phyloP scores from a whole-genome alignment of 1,284 basidiomycete species.

The Meira miltonrushii region DNA sequence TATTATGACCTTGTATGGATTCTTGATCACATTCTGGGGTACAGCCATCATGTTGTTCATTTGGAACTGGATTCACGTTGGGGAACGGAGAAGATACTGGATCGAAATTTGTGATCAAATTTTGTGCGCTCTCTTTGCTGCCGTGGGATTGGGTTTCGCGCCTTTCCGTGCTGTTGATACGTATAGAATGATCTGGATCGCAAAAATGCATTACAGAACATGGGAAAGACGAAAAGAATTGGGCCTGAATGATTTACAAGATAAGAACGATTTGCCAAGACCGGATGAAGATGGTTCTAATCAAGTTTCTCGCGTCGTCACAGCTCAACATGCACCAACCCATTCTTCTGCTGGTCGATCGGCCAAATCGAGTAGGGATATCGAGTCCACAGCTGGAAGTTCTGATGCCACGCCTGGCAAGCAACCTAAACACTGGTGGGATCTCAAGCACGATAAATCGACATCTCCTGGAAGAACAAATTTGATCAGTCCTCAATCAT shows the following conservation, averaged over 20 bases:
- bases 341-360: neutral
- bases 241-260: slow-evolving; percentile 34
- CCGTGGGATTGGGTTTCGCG: slow-evolving; percentile 46
- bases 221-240: slow-evolving; percentile 35
- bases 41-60: slow-evolving; percentile 45
- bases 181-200: slow-evolving; percentile 48
- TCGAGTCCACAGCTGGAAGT: neutral
- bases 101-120: slow-evolving; percentile 51
- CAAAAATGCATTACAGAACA: slow-evolving; percentile 44
- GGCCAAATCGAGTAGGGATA: too few species aligned
- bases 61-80: slow-evolving; percentile 35
- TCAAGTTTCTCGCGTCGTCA: neutral
- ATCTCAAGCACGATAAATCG: neutral
- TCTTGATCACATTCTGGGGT: slow-evolving; percentile 45
- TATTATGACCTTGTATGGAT: slow-evolving; percentile 44
- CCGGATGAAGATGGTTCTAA: slow-evolving; percentile 7
- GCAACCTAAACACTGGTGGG: neutral
- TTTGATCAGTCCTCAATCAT: neutral
- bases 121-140: slow-evolving; percentile 45
- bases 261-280: slow-evolving; percentile 44
- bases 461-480: neutral
- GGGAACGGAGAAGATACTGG: slow-evolving; percentile 35
- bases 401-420: neutral
- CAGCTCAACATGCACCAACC: neutral
- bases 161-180: slow-evolving; percentile 49